Evolutionary conservation across 2,329 filamentous ascomycete genomes (phyloP), one percentile per base, ranked within the genome.

Genomic region (Aspergillus aculeatus): DNA sequence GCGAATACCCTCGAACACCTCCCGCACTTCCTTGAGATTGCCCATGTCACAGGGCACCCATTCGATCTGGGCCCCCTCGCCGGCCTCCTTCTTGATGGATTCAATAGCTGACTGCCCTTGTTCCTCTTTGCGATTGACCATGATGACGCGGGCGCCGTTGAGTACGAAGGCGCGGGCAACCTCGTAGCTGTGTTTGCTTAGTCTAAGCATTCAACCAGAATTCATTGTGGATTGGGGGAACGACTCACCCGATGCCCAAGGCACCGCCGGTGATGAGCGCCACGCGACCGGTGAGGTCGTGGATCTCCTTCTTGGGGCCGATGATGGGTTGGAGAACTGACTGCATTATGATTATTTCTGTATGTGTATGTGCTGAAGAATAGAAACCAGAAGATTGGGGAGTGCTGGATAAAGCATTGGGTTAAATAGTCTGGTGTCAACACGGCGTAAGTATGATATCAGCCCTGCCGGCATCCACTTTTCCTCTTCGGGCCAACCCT

Each of bases 21-120:
- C 66, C 51, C 73, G 73, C 3, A 78, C 70, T 50, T 79, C 62
- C 5, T 67, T 67, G 3, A 80, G 68, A 53, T 73, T 73, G 6
- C 75, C 78, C 60, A 81, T 56, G 60, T 81, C 78, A 55, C 78
- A 81, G 21, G 70, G 68, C 48, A 72, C 64, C 77, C 78, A 81
- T 44, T 78, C 74, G 26, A 81, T 66, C 4, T 76, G 53, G 0
- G 75, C 72, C 2, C 69, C 62, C 2, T 31, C n/a, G 29, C 63
- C 61, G 19, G 64, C 59, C 47, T 75, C 68, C 32, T 69, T 59
- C 24, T 71, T 73, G 61, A 74, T 70, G n/a, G 64, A 65, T 52
- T 74, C 67, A 31, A 76, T 68, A n/a, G 77, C 72, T 11, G 68
- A 61, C 2, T 57, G 51, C 10, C 62, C 58, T 54, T 63, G 61